Base-by-base conservation (phyloP, 768 basidiomycete species). In the Phaeotremella fagi region DNA sequence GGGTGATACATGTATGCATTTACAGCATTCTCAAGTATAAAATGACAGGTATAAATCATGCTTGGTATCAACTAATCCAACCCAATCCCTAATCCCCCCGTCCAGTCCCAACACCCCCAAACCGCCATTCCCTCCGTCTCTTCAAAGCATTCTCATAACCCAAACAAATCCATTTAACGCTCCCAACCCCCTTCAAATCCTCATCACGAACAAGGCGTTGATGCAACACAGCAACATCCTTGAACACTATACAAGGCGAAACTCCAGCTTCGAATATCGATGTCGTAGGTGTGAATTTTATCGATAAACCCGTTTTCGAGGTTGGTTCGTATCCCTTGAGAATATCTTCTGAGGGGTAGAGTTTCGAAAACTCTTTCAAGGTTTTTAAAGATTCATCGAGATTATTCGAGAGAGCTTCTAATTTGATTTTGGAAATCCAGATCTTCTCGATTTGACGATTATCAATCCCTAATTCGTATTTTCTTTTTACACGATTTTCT, bases 201-300 rank as follows among this genome's bases (percentile, higher is more conserved):
- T 61, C 68, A 16, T 68, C 68, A n/a, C 63, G 41, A 5, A 85
- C 82, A 25, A 90, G 73, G 24, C 85, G 78, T 53, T 88, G 81
- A 69, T 94, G 90, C 46, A 95, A 76, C 4, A 85, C 55, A 59
- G 87, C 85, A n/a, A 94, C 59, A 67, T 94, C 89, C 15, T 75
- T 60, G 68, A 90, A 94, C 12, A 82, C 79, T 20, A 94, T 62
- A 35, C 90, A 70, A 0, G 90, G 90, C 0, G 90, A 87, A 4
- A 95, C 84, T 22, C 80, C 68, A 60, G 89, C 85, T 66, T 95
- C 91, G 1, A 82, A 80, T 3, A 85, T 78, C 16, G 82, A 81
- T 2, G 78, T 73, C 0, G 75, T 71, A 4, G 83, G 80, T 2
- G 81, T 82, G 60, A 88, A 77, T 20, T 87, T 83, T 20, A 94